Base-by-base conservation (phyloP, 257 asterid genomes). In the Coffea eugenioides region DNA sequence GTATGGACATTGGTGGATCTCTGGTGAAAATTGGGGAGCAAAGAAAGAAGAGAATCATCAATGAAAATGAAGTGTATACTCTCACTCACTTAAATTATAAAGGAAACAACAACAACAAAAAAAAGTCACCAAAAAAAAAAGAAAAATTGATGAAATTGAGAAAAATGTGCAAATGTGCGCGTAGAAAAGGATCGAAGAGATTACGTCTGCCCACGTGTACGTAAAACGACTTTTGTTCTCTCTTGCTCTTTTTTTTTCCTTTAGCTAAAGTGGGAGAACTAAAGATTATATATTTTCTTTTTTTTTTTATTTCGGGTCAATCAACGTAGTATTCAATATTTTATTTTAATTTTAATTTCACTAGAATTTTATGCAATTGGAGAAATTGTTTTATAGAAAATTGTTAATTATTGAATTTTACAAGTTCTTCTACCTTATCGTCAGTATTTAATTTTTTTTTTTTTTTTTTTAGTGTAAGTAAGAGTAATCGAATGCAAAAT, bases 121-220 rank as follows among this genome's bases (percentile, higher is more conserved):
- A 31, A 31, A 31, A 31, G 34, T 31, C 34, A 31, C 34, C 34
- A 36, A 71, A 16, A 14, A 54, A 36, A 69, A 69, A 0, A 6
- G 5, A 59, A n/a, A 45, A 59, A 16, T 15, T 15, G 9, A 54
- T 43, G 14, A 52, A 70, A 69, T 23, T 39, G 49, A 6, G 54
- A 48, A 71, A 75, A 79, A 62, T 76, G 64, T 72, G 78, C 48
- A 73, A 7, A 9, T 66, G 49, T 75, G 72, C 62, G 78, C 39
- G 78, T 59, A 59, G 49, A 59, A 74, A 70, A 16, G 70, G 74
- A 21, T 51, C 54, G 70, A 65, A 76, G 76, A 43, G 84, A 76
- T 83, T 83, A 83, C 86, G 86, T 77, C 62, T 76, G 78, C 82
- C 78, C 61, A 83, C 82, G 84, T 83, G 83, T 66, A 52, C 74